phyloP scores from a whole-genome alignment of 139 green algal genomes.

The Coccomyxa sp. region DNA sequence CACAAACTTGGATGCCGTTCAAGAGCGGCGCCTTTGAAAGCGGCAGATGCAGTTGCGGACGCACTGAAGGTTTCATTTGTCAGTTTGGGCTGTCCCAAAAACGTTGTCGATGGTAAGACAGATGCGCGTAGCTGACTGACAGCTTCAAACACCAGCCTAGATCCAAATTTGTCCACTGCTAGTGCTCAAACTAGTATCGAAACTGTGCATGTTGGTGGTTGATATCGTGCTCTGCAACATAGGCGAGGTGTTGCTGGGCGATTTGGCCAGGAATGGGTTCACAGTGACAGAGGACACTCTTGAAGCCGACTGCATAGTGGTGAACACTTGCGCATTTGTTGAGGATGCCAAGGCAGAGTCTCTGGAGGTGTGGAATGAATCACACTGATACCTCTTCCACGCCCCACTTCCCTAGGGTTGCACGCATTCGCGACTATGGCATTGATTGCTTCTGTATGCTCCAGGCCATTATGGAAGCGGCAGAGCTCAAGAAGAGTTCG shows the following conservation, averaged over 20 bases:
- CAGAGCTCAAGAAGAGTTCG: conserved; percentile 60
- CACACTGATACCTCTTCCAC: not conserved
- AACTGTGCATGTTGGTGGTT: not conserved
- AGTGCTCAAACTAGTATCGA: not conserved
- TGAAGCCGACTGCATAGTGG: conserved; percentile 71
- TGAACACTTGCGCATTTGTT: conserved; percentile 91
- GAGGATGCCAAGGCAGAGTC: conserved; percentile 86
- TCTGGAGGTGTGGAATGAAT: conserved; percentile 48
- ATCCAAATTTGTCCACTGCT: too few relatives aligned
- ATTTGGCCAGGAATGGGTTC: conserved; percentile 69
- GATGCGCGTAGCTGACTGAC: conserved; percentile 18
- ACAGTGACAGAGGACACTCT: conserved; percentile 57
- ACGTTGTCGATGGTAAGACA: conserved; percentile 66
- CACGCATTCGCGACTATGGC: not conserved
- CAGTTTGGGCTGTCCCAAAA: conserved; percentile 84
- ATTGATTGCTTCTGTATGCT: not conserved
- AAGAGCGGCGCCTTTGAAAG: not conserved
- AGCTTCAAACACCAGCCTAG: not conserved
- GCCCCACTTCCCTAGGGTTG: not conserved
- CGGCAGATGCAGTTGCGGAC: not conserved
- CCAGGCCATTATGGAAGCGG: conserved; percentile 77
- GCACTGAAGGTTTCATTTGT: conserved; percentile 13
- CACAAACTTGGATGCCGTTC: not conserved
- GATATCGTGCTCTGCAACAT: not conserved
- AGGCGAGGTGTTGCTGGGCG: conserved; percentile 88